A percentile compares a stretch with the other conserved stretches of the same genome.
Evolutionary conservation across 495 filamentous ascomycete species (phyloP).

Genomic region (Podospora fimiseda): DNA sequence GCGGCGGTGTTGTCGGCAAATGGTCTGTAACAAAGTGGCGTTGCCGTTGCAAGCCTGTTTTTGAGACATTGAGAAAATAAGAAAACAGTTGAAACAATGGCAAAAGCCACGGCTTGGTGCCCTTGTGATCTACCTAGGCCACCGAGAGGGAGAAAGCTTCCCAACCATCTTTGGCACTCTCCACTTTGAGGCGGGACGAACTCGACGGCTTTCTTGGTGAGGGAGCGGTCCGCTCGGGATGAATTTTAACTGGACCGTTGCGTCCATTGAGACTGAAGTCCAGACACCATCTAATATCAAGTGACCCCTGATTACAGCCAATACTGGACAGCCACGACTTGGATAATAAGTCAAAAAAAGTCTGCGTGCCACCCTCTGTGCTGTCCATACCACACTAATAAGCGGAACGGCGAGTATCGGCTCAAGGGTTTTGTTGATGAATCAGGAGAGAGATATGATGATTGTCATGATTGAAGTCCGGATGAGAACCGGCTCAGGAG

Average conservation of each 20-base stretch:
- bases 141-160: neutral
- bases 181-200: neutral
- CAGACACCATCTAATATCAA: neutral
- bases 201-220: neutral
- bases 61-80: neutral
- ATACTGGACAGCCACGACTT: constrained; percentile 2
- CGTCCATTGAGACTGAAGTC: neutral
- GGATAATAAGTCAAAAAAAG: neutral
- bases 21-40: neutral
- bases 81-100: neutral
- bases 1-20: neutral
- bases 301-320: constrained; percentile 1
- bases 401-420: too few species aligned
- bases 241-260: neutral
- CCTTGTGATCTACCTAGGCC: neutral
- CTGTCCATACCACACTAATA: neutral
- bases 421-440: too few species aligned
- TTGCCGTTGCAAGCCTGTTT: neutral
- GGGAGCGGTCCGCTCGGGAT: constrained; percentile 4
- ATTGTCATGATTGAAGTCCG: neutral
- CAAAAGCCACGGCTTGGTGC: neutral
- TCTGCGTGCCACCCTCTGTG: neutral
- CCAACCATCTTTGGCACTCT: neutral
- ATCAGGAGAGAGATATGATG: neutral
- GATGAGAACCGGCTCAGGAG: neutral